phyloP scores from a whole-genome alignment of 495 filamentous ascomycete species.

The Penicillium psychrofluorescens region DNA sequence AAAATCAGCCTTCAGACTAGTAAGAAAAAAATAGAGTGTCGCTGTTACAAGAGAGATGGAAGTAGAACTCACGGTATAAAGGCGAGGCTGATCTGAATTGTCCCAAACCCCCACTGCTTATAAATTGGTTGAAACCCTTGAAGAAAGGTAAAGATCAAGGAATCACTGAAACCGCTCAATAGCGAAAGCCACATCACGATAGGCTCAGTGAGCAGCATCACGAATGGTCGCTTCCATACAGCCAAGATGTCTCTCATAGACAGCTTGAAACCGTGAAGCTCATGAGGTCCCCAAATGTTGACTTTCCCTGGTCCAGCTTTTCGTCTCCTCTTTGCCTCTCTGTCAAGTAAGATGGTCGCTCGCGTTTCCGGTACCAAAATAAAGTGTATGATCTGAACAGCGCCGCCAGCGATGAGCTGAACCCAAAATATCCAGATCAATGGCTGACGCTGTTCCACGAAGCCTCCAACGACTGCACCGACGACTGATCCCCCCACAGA shows the following conservation, averaged over 20 bases:
- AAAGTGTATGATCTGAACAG: conserved; percentile 54
- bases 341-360: conserved; percentile 58
- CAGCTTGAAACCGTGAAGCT: conserved; percentile 45
- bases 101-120: conserved; percentile 54
- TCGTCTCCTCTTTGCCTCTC: conserved; percentile 55
- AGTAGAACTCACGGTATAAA: conserved; percentile 31
- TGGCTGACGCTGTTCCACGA: conserved; percentile 31
- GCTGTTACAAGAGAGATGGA: no score
- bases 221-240: conserved; percentile 64
- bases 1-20: no score
- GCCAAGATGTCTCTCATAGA: conserved; percentile 45
- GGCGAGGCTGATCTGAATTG: conserved; percentile 45
- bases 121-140: conserved; percentile 59
- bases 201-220: conserved; percentile 67
- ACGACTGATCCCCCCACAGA: conserved; percentile 67
- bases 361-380: conserved; percentile 59
- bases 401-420: conserved; percentile 64
- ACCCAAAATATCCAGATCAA: conserved; percentile 67
- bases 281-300: conserved; percentile 57
- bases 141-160: conserved; percentile 73
- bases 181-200: conserved; percentile 65
- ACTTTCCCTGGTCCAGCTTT: conserved; percentile 39
- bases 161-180: conserved; percentile 66
- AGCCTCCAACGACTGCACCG: conserved; percentile 73
- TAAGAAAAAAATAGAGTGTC: no score